Base-by-base conservation (phyloP, 2,329 filamentous ascomycete genomes). In the Fonsecaea multimorphosa region DNA sequence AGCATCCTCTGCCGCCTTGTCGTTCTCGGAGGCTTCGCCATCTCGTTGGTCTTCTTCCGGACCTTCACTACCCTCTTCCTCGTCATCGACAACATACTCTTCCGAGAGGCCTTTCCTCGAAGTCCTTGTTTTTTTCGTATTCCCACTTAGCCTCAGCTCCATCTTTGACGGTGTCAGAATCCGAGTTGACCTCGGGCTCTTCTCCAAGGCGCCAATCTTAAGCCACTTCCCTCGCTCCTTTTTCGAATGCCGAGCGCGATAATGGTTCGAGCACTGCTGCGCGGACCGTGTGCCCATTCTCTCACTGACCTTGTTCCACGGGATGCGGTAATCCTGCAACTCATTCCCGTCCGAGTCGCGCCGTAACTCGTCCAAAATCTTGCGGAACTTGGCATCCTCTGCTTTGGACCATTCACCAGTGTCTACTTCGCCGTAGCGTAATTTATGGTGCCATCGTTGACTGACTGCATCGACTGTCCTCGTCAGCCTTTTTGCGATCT, bases 371-470 rank as follows among this genome's bases (percentile, higher is more conserved):
- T 71, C 65, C 61, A 76, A 73, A 3, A 72, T 65, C 5, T 68
- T 63, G 40, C 73, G 65, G n/a, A 81, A 72, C 8, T 61, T 57
- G 3, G 46, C 55, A 4, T 73, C 57, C 65, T 81, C 79, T 1
- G 74, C 70, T n/a, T 71, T 71, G 2, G 71, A 73, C 79, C 79
- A 81, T 16, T 73, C 58, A 0, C 79, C 79, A 16, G 58, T 64
- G 5, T 73, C 75, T 73, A 76, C 76, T 7, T 74, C 66, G 3
- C 76, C 74, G 64, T 79, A 75, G 63, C 78, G 73, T 4, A 81
- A 73, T 49, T 74, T 74, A 61, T 81, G 80, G 59, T 78, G 77
- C 78, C 79, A 81, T 38, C 79, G 71, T 66, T 80, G 79, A 4
- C 75, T 75, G 22, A 81, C 78, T 64, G 80, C 77, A 61, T 81